Conservation (phyloP, 2,329 filamentous ascomycete genomes). For the Diaporthe sp. region DNA sequence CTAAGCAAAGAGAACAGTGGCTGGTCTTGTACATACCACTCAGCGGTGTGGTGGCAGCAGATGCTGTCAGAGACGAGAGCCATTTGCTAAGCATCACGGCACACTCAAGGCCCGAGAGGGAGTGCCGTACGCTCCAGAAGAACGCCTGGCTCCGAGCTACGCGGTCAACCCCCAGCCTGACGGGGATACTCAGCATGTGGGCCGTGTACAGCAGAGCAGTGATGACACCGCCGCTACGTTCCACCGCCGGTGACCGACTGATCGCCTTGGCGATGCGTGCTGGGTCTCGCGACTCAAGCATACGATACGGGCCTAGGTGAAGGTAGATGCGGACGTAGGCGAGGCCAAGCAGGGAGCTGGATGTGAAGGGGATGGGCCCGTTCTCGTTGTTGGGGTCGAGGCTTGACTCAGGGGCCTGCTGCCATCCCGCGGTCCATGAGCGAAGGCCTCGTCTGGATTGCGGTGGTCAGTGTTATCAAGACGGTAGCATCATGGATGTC, state of each 20-base stretch:
- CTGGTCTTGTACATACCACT: slow-evolving; percentile 5
- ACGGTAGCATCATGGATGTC: no score
- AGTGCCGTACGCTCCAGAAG: slow-evolving; percentile 70
- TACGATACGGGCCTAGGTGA: slow-evolving; percentile 58
- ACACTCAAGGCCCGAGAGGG: slow-evolving; percentile 67
- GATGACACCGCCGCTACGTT: slow-evolving; percentile 62
- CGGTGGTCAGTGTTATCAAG: slow-evolving; percentile 52
- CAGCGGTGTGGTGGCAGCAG: slow-evolving; percentile 25
- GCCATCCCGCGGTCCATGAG: slow-evolving; percentile 56
- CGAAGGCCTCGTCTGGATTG: slow-evolving; percentile 49
- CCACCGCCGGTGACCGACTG: slow-evolving; percentile 54
- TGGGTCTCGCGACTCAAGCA: slow-evolving; percentile 59
- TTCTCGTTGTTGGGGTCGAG: slow-evolving; percentile 57
- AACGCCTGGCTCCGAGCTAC: slow-evolving; percentile 68
- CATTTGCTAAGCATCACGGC: slow-evolving; percentile 67
- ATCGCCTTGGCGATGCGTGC: slow-evolving; percentile 56
- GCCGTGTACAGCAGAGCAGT: slow-evolving; percentile 66
- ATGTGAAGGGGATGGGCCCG: slow-evolving; percentile 58
- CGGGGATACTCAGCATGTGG: slow-evolving; percentile 68
- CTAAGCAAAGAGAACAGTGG: no score
- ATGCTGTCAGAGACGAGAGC: slow-evolving; percentile 51
- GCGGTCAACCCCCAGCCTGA: slow-evolving; percentile 66
- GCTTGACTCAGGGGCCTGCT: slow-evolving; percentile 54
- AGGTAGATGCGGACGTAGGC: slow-evolving; percentile 62
- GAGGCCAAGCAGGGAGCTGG: slow-evolving; percentile 59